Percentiles rank a stretch among this genome's conserved stretches.
Conservation (phyloP, 1,284 basidiomycete genomes). For the Malassezia sp. region DNA sequence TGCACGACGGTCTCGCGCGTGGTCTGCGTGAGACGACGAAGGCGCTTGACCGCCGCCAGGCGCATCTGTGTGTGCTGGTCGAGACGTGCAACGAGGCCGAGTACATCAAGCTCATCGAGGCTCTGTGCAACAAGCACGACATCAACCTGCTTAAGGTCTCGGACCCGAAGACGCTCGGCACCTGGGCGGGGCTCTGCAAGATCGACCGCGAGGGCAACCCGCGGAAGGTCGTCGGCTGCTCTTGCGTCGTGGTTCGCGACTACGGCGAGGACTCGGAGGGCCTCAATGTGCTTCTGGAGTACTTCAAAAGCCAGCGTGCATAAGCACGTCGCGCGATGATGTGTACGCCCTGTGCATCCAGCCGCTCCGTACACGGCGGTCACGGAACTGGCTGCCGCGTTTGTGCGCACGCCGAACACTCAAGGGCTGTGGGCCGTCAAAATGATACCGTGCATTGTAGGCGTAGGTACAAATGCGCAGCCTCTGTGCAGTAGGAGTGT, state of each 20-base stretch:
- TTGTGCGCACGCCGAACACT: too few species aligned
- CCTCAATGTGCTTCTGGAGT: conserved; percentile 87
- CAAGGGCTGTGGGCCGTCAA: too few species aligned
- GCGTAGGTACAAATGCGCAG: not conserved
- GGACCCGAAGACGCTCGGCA: conserved; percentile 88
- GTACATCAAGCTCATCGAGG: conserved; percentile 99
- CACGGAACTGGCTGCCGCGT: too few species aligned
- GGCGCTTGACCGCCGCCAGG: conserved; percentile 95
- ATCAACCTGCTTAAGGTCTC: conserved; percentile 97
- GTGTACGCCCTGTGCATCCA: too few species aligned
- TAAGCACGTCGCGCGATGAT: conserved; percentile 20
- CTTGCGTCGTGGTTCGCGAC: conserved; percentile 95
- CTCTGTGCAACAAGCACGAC: conserved; percentile 96
- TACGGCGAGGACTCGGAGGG: conserved; percentile 93
- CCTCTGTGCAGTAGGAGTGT: not conserved
- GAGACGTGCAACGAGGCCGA: conserved; percentile 98
- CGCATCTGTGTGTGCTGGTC: conserved; percentile 95
- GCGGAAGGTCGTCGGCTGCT: conserved; percentile 62
- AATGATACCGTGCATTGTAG: not conserved
- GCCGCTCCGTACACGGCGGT: too few species aligned
- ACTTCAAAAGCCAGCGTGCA: conserved; percentile 71
- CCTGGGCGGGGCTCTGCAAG: conserved; percentile 87
- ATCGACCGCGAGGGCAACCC: conserved; percentile 98
- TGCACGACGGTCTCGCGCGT: conserved; percentile 94
- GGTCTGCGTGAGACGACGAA: conserved; percentile 96